Evolutionary conservation across 2,329 filamentous ascomycete genomes (phyloP).

Genomic region (Microcyclosporella mali): DNA sequence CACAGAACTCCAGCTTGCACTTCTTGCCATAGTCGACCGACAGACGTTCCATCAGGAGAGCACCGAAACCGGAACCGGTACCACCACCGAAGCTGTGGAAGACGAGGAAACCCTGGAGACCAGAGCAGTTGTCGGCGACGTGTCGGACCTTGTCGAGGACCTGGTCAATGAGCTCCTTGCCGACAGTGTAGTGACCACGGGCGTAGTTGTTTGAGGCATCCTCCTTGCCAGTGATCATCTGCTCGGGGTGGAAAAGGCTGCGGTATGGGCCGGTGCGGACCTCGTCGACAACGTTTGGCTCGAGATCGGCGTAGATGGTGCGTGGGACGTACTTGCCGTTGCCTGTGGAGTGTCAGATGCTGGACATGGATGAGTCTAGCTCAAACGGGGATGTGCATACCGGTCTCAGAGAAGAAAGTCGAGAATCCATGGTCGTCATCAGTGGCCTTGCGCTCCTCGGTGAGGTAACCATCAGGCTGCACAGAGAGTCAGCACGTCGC

Average conservation of each 20-base stretch:
- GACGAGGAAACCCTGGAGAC: constrained; percentile 97
- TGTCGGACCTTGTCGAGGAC: constrained; percentile 96
- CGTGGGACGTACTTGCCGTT: constrained; percentile 98
- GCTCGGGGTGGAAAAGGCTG: constrained; percentile 94
- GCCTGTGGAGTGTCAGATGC: constrained; percentile 50
- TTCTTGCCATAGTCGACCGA: constrained; percentile 99
- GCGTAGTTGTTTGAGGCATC: constrained; percentile 99
- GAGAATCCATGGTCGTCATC: constrained; percentile 97
- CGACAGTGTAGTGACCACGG: constrained; percentile 98
- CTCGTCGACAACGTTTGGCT: constrained; percentile 99
- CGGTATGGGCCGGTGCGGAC: constrained; percentile 97
- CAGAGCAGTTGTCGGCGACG: constrained; percentile 95
- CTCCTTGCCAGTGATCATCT: constrained; percentile 99
- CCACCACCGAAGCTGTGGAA: constrained; percentile 99
- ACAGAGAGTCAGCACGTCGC: constrained; percentile 20
- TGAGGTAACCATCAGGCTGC: constrained; percentile 97
- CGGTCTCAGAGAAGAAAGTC: constrained; percentile 99
- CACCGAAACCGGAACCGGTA: constrained; percentile 97
- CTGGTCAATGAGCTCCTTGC: constrained; percentile 98
- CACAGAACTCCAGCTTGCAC: constrained; percentile 99
- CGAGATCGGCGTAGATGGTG: constrained; percentile 99
- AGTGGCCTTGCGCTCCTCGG: constrained; percentile 90
- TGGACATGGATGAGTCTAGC: too few relatives aligned
- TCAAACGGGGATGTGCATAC: constrained; percentile 68
- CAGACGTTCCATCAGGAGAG: constrained; percentile 96